Percentiles rank a stretch among this genome's conserved stretches.
These are phyloP conservation scores for Penicillium pancosmium DNA, from an alignment of 495 filamentous ascomycete species.

Conservation along the genomic window DNA sequence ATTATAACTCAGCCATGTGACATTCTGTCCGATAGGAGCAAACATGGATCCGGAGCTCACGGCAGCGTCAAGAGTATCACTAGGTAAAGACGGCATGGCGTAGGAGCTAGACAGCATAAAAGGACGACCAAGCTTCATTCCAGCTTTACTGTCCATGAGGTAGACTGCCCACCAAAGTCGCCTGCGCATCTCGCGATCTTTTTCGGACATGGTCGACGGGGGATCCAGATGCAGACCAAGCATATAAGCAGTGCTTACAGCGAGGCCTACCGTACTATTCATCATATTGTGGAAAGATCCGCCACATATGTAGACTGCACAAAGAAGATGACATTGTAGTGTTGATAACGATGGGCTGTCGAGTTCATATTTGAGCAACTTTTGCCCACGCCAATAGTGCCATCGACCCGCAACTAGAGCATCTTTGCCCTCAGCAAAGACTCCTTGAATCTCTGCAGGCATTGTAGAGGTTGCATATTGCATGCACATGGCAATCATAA, in stretches of 20 bases:
- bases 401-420: constrained; percentile 48
- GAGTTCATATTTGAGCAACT: constrained; percentile 45
- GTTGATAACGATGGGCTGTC: constrained; percentile 54
- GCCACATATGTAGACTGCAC: constrained; percentile 46
- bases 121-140: constrained; percentile 57
- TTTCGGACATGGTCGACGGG: constrained; percentile 32
- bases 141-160: constrained; percentile 47
- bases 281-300: constrained; percentile 56
- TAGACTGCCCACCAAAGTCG: constrained; percentile 58
- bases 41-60: constrained; percentile 41
- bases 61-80: constrained; percentile 36
- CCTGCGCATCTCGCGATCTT: constrained; percentile 44
- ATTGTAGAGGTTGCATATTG: constrained; percentile 45
- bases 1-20: not conserved
- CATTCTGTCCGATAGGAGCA: constrained; percentile 16
- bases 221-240: constrained; percentile 56
- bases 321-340: constrained; percentile 53
- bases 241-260: constrained; percentile 51
- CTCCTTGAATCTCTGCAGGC: constrained; percentile 18
- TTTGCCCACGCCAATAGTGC: constrained; percentile 49
- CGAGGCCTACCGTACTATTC: constrained; percentile 40
- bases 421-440: constrained; percentile 25
- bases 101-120: constrained; percentile 36
- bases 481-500: constrained; percentile 57
- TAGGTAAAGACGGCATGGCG: constrained; percentile 42